Percentiles rank a stretch among this genome's conserved stretches.
Evolutionary conservation across 225 moss, liverwort and hornwort species (phyloP).

Genomic region (Polytrichum formosum): DNA sequence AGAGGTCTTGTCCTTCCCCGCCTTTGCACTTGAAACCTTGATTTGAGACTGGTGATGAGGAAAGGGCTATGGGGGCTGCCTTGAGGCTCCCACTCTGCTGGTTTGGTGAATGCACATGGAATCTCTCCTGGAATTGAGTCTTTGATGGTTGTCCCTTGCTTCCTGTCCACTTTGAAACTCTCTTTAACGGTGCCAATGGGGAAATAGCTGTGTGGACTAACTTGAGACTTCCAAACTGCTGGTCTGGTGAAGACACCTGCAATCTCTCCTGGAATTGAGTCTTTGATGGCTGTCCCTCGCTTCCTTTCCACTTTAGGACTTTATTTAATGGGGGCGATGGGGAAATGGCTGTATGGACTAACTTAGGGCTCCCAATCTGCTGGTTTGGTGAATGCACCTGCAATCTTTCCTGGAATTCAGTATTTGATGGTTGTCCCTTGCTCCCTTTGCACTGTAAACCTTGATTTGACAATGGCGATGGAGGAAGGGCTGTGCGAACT

Average conservation of each 20-base stretch:
- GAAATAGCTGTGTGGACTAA: conserved; percentile 8
- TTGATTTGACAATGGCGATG: conserved; percentile 20
- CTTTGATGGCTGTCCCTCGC: conserved; percentile 5
- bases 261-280: conserved; percentile 18
- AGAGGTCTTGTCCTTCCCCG: conserved; percentile 11
- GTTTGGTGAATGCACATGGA: conserved; percentile 10
- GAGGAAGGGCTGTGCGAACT: conserved; percentile 10
- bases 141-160: conserved; percentile 7
- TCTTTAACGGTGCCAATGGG: conserved; percentile 16
- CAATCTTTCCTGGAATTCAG: conserved; percentile 15
- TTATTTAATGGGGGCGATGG: conserved; percentile 19
- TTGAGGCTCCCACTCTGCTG: conserved; percentile 6
- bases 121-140: conserved; percentile 15
- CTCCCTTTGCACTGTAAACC: conserved; percentile 16
- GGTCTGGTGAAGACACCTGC: conserved; percentile 9
- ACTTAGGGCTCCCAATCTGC: conserved; percentile 3
- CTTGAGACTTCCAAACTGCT: conserved; percentile 8
- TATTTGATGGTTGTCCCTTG: conserved; percentile 6
- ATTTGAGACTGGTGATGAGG: conserved; percentile 16
- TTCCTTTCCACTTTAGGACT: conserved; percentile 16
- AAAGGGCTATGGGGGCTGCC: conserved; percentile 8
- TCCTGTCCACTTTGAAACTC: conserved; percentile 16
- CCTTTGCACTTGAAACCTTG: conserved; percentile 19
- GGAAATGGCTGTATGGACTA: conserved; percentile 7
- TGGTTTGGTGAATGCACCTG: conserved; percentile 12